Evolutionary conservation across 768 basidiomycete species (phyloP), one percentile per base, ranked within the genome.

Genomic region (Tulasnella sp.): DNA sequence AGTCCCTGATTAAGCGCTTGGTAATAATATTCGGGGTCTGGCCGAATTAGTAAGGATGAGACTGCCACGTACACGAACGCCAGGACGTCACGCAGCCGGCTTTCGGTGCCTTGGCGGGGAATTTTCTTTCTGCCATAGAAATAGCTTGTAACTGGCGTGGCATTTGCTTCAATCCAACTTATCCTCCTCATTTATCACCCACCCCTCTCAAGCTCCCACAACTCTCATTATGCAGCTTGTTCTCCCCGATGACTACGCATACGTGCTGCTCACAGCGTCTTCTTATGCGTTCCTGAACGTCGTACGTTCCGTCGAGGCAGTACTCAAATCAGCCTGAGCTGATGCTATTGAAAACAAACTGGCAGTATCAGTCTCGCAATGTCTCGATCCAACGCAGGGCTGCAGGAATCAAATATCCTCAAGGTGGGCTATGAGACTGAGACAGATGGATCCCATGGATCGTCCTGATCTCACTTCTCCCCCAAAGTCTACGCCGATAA

Each of bases 171-270:
- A 38, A 48, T 48, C 46, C 27, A 21, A 48, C 46, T 48, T n/a
- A 48, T n/a, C n/a, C 46, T 48, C n/a, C n/a, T n/a, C n/a, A n/a
- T n/a, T n/a, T n/a, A 5, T 38, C 34, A 10, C 51, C 30, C 19
- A 31, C n/a, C n/a, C n/a, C 24, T 4, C 51, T 34, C 51, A 30
- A 10, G 21, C 51, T n/a, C n/a, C n/a, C n/a, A n/a, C n/a, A 11
- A 48, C 46, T 22, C 7, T 48, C 46, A 22, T n/a, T n/a, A 22
- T 48, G 21, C 19, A 29, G 7, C n/a, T 59, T 15, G 30, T 43
- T 11, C 27, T 59, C 19, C 57, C 57, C 11, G 57, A 48, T 49
- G 30, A 59, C 27, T 59, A 59, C 29, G 57, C 27, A 11, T 59
- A 50, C 21, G 57, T 59, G 11, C n/a, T 41, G 4, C 42, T 59